A percentile compares a stretch with the other conserved stretches of the same genome.
Evolutionary conservation across 2,329 filamentous ascomycete genomes (phyloP).

Genomic region (Cladosporium sp.): DNA sequence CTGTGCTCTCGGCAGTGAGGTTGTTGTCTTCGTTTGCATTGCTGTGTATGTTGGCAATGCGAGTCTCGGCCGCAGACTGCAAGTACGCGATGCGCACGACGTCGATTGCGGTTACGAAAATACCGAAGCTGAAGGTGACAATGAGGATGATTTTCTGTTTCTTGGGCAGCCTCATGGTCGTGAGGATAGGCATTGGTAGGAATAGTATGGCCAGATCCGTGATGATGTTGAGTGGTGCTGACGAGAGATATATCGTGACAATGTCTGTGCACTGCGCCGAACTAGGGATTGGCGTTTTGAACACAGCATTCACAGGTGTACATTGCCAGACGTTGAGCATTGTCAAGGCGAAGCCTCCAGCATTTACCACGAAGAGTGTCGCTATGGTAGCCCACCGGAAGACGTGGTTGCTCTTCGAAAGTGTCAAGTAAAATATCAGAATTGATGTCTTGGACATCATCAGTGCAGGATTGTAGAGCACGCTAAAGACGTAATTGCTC

Average conservation of each 20-base stretch:
- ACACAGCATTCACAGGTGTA: slow-evolving; percentile 69
- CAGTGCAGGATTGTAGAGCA: slow-evolving; percentile 75
- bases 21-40: slow-evolving; percentile 28
- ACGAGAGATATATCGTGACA: slow-evolving; percentile 66
- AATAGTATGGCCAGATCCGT: slow-evolving; percentile 87
- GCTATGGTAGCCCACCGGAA: slow-evolving; percentile 81
- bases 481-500: slow-evolving; percentile 60
- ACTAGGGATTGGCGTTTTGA: slow-evolving; percentile 50
- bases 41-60: slow-evolving; percentile 44
- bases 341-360: slow-evolving; percentile 75
- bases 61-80: slow-evolving; percentile 64
- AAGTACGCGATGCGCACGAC: slow-evolving; percentile 88
- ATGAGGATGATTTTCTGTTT: slow-evolving; percentile 88
- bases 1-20: slow-evolving; percentile 39
- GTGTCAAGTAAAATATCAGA: slow-evolving; percentile 81
- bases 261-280: slow-evolving; percentile 60
- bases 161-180: slow-evolving; percentile 76
- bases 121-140: slow-evolving; percentile 80
- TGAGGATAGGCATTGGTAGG: slow-evolving; percentile 83
- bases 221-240: slow-evolving; percentile 86
- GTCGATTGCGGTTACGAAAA: slow-evolving; percentile 85
- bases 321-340: slow-evolving; percentile 89
- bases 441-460: slow-evolving; percentile 95
- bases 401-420: slow-evolving; percentile 75
- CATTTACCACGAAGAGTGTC: slow-evolving; percentile 74